These are phyloP conservation scores for Lasiodiplodia sp. DNA, from an alignment of 2,329 filamentous ascomycete genomes.

Conservation along the genomic window DNA sequence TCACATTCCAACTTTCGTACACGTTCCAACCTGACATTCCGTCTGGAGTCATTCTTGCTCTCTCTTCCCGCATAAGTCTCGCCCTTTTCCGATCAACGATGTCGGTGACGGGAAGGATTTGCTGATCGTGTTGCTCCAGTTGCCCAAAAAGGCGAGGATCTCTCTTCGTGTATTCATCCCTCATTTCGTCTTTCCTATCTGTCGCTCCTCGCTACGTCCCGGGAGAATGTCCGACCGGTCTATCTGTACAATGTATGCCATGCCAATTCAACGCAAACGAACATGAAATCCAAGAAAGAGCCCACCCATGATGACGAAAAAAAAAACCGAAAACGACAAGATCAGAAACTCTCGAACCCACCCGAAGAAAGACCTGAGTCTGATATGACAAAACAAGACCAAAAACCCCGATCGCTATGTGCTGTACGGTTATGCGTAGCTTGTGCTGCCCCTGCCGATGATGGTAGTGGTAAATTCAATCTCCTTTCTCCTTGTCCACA, in stretches of 20 bases:
- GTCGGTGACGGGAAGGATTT: neutral
- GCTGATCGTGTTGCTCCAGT: neutral
- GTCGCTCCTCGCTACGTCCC: neutral
- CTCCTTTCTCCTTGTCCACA: slow-evolving; percentile 14
- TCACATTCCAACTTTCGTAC: neutral
- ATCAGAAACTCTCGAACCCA: neutral
- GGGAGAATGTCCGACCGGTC: neutral
- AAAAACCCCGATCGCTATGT: slow-evolving; percentile 27
- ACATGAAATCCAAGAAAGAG: neutral
- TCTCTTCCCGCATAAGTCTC: neutral
- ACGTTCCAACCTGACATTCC: neutral
- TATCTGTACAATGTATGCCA: slow-evolving; percentile 27
- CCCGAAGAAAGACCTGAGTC: neutral
- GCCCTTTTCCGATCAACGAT: neutral
- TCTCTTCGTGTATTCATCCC: slow-evolving; percentile 11
- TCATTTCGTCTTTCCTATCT: slow-evolving; percentile 17
- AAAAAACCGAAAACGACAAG: neutral
- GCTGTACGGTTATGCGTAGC: slow-evolving; percentile 21
- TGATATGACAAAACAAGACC: slow-evolving; percentile 7
- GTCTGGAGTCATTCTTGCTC: neutral
- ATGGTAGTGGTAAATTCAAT: slow-evolving; percentile 3
- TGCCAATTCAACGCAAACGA: slow-evolving; percentile 7
- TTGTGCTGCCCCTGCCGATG: neutral
- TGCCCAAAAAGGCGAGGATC: neutral
- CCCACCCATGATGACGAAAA: slow-evolving; percentile 9